A percentile compares a stretch with the other conserved stretches of the same genome.
Conservation (phyloP, 2,329 filamentous ascomycete genomes). For the Sclerotinia glacialis region DNA sequence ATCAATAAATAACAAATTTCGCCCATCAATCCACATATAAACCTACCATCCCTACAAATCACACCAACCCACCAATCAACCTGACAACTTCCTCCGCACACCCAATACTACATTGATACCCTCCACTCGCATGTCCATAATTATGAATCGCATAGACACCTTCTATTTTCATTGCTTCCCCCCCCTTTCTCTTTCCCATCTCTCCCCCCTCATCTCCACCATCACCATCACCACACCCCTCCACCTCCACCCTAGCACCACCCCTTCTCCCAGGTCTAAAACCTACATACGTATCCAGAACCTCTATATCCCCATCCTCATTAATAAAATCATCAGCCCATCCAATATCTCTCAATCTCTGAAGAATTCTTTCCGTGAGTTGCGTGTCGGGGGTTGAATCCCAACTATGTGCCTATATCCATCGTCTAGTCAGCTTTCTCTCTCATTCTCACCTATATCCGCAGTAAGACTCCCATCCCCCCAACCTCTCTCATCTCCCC, state of each 20-base stretch:
- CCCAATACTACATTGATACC: constrained; percentile 40
- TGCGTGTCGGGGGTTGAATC: neutral
- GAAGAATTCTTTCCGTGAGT: neutral
- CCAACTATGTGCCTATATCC: neutral
- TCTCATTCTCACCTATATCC: neutral
- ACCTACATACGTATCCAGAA: neutral
- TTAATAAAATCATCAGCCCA: neutral
- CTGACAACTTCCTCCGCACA: constrained; percentile 33
- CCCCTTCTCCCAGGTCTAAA: constrained; percentile 1
- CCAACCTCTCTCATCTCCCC: too few relatives aligned
- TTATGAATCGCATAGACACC: constrained; percentile 43
- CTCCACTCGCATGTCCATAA: constrained; percentile 49
- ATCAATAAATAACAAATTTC: too few relatives aligned
- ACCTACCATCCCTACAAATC: too few relatives aligned
- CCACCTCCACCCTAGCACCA: constrained; percentile 24
- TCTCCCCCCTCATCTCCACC: neutral
- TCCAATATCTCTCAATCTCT: neutral
- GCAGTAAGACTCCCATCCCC: too few relatives aligned
- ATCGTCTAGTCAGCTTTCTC: neutral
- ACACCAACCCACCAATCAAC: constrained; percentile 19
- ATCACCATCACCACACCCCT: constrained; percentile 21
- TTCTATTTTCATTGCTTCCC: constrained; percentile 21
- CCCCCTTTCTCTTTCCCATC: constrained; percentile 2
- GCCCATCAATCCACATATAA: too few relatives aligned
- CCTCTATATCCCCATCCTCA: neutral